Evolutionary conservation across 1,284 basidiomycete genomes (phyloP).

Genomic region (Austropuccinia psidii): DNA sequence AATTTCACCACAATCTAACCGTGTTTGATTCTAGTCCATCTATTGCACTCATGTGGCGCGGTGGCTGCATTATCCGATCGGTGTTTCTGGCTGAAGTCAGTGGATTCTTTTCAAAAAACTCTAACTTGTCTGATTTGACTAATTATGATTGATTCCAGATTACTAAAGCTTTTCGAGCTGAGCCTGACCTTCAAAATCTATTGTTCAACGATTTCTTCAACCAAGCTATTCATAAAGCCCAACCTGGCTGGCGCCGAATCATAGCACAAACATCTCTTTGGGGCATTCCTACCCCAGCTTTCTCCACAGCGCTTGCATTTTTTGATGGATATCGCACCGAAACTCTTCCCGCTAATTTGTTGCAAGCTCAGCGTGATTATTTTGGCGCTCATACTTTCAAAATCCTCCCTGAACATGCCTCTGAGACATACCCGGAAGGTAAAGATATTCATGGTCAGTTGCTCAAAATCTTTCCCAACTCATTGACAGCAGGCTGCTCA

Average conservation of each 20-base stretch:
- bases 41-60: slow-evolving; percentile 99
- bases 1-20: neutral
- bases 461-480: slow-evolving; percentile 35
- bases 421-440: slow-evolving; percentile 65
- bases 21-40: slow-evolving; percentile 55
- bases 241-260: slow-evolving; percentile 96
- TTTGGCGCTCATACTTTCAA: slow-evolving; percentile 77
- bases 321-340: slow-evolving; percentile 91
- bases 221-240: slow-evolving; percentile 83
- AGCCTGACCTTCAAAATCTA: slow-evolving; percentile 76
- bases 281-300: slow-evolving; percentile 94
- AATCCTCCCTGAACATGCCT: slow-evolving; percentile 80
- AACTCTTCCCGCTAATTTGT: slow-evolving; percentile 75
- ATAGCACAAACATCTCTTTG: slow-evolving; percentile 92
- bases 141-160: too few relatives aligned
- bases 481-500: neutral
- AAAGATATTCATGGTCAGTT: slow-evolving; percentile 71
- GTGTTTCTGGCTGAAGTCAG: slow-evolving; percentile 36
- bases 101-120: too few relatives aligned
- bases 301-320: slow-evolving; percentile 95
- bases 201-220: slow-evolving; percentile 98
- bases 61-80: slow-evolving; percentile 87
- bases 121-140: too few relatives aligned
- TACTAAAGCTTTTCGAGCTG: slow-evolving; percentile 83
- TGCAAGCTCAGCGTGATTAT: slow-evolving; percentile 74